Base-by-base conservation (phyloP, 352 stramenopile species). In the Phytophthora pluvialis region DNA sequence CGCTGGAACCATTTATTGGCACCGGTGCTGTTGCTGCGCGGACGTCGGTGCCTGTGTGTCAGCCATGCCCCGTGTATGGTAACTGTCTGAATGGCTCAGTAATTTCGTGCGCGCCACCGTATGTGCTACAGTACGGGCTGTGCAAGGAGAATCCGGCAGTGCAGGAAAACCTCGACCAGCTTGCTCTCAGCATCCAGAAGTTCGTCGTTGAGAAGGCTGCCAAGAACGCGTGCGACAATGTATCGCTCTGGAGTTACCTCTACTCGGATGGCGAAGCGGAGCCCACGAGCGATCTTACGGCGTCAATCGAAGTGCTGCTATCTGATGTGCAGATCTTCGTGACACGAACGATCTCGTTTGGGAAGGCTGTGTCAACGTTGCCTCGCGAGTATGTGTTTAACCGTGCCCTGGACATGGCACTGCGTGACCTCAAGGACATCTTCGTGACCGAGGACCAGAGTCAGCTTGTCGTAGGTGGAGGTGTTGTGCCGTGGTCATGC, bases 101-200 rank as follows among this genome's bases (percentile, higher is more conserved):
- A 2, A 68, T 80, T 13, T 78, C 74, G 4, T 92, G 83, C 13
- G 38, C 79, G 25, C 47, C 69, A 2, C 76, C 83, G 5, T 86
- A 87, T 29, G 72, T 86, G 28, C 62, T 88, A 9, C 72, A 76
- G 7, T 63, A 78, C 39, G 73, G 74, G 28, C 18, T 78, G n/a
- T 92, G 83, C 35, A 72, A 81, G 40, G 81, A 92, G 38, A 78
- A 74, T 7, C 72, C 75, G 6, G 75, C 87, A 52, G 74, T 90
- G 12, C 79, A 82, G 13, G 42, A 74, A 7, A 75, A 76, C 31
- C 36, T 92, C 16, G 63, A 80, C 16, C 56, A 72, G 5, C 72
- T 92, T 21, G 73, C 83, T 2, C 55, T 67, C 35, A 67, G 45
- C 11, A 87, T 92, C 32, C 73, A 84, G 42, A 60, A 73, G 16